Conservation (phyloP, 1,139 yeast species). For the Torulaspora pretoriensis region DNA sequence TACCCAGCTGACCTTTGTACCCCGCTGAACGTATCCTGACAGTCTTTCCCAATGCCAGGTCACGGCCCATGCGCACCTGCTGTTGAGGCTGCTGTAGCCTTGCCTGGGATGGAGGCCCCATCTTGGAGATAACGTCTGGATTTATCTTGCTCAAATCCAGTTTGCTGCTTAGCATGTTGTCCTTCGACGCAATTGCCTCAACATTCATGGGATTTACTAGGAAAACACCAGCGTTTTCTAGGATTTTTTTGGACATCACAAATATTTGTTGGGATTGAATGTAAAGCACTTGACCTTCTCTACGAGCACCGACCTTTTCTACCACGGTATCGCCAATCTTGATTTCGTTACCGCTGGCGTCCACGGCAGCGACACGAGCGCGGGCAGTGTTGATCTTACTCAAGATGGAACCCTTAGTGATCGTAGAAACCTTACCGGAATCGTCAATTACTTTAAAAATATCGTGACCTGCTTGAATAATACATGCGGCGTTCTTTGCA, state of each 20-base stretch:
- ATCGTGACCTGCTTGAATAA: slow-evolving; percentile 85
- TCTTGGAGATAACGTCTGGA: slow-evolving; percentile 56
- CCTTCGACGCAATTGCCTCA: slow-evolving; percentile 79
- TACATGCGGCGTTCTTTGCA: slow-evolving; percentile 83
- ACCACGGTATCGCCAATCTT: slow-evolving; percentile 88
- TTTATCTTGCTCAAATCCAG: slow-evolving; percentile 75
- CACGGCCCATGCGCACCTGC: slow-evolving; percentile 58
- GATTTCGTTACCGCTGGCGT: slow-evolving; percentile 76
- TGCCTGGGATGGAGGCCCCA: slow-evolving; percentile 48
- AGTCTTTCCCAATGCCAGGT: slow-evolving; percentile 72
- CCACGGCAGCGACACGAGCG: slow-evolving; percentile 81
- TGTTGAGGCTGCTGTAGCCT: slow-evolving; percentile 41
- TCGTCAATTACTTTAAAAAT: slow-evolving; percentile 76
- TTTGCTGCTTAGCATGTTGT: slow-evolving; percentile 33
- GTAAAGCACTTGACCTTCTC: slow-evolving; percentile 86
- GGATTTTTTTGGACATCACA: slow-evolving; percentile 69
- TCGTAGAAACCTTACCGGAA: slow-evolving; percentile 70
- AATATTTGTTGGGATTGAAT: slow-evolving; percentile 77
- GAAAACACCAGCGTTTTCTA: slow-evolving; percentile 89
- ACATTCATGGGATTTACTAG: slow-evolving; percentile 74
- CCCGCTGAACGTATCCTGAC: slow-evolving; percentile 85
- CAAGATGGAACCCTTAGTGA: slow-evolving; percentile 76
- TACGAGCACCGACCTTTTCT: slow-evolving; percentile 71
- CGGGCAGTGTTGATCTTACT: slow-evolving; percentile 61
- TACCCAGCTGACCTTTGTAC: slow-evolving; percentile 91